Conservation (phyloP, 176 grass and related monocot genomes). For the Triticum monococcum region DNA sequence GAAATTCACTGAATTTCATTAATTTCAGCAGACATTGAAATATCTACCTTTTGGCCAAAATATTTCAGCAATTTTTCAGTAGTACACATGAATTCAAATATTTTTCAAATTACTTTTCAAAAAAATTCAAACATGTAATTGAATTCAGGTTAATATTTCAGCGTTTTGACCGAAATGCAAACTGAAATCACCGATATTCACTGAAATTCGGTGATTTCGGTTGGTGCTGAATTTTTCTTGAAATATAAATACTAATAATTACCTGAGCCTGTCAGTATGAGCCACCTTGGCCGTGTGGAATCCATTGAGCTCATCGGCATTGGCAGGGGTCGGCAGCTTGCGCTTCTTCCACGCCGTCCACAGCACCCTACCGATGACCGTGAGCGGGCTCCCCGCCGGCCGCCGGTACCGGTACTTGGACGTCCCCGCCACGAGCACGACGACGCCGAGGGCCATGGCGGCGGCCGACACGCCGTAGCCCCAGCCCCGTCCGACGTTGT, state of each 20-base stretch:
- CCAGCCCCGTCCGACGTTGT: conserved; percentile 45
- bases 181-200: too few species aligned
- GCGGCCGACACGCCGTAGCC: conserved; percentile 61
- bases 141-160: too few species aligned
- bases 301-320: conserved; percentile 43
- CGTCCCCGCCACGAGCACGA: conserved; percentile 49
- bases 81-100: too few species aligned
- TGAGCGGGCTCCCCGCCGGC: conserved; percentile 60
- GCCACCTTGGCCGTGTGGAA: conserved; percentile 46
- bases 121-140: too few species aligned
- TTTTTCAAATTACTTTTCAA: too few species aligned
- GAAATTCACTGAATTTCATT: too few species aligned
- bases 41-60: too few species aligned
- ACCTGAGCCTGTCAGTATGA: conserved; percentile 63
- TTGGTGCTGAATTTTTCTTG: too few species aligned
- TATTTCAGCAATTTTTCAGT: too few species aligned
- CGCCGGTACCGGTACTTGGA: conserved; percentile 48
- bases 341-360: conserved; percentile 52
- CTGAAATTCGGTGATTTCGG: too few species aligned
- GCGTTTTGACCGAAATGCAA: too few species aligned
- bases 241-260: not conserved
- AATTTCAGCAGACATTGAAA: too few species aligned
- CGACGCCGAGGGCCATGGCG: conserved; percentile 44
- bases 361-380: conserved; percentile 49
- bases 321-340: conserved; percentile 9